A percentile compares a stretch with the other conserved stretches of the same genome.
Conservation (phyloP, 331 rosid species). For the Quercus lobata region DNA sequence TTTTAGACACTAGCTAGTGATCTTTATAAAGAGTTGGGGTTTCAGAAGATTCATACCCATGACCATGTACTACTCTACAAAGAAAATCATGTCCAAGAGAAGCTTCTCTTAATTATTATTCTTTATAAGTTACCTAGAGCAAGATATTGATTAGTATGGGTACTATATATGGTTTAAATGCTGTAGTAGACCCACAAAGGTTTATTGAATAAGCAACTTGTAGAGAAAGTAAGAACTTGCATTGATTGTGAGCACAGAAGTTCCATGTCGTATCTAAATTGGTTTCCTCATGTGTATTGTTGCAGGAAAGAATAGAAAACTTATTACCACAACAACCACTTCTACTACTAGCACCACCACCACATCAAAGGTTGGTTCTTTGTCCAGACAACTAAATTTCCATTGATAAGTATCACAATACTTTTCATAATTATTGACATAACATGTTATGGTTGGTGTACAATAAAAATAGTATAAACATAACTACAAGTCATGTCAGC, state of each 20-base stretch:
- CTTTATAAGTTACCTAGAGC: not conserved
- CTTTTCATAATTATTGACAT: no score
- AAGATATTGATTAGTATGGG: not conserved
- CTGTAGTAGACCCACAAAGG: not conserved
- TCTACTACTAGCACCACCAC: constrained; percentile 34
- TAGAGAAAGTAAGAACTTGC: not conserved
- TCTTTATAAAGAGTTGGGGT: not conserved
- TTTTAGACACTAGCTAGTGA: not conserved
- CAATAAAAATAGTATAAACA: no score
- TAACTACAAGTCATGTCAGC: no score
- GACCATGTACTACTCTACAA: constrained; percentile 6
- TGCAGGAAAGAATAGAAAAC: constrained; percentile 88
- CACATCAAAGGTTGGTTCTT: constrained; percentile 53
- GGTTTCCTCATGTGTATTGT: constrained; percentile 12
- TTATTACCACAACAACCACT: constrained; percentile 35
- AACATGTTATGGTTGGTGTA: no score
- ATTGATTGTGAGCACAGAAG: not conserved
- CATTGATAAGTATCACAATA: not conserved
- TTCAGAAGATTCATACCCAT: constrained; percentile 12
- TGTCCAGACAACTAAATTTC: not conserved
- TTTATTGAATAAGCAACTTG: not conserved
- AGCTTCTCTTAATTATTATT: constrained; percentile 10
- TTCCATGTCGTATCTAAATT: not conserved
- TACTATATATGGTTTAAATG: not conserved
- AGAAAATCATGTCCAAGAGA: not conserved